Evolutionary conservation across 768 basidiomycete species (phyloP).

Genomic region (Boletellus ananas): DNA sequence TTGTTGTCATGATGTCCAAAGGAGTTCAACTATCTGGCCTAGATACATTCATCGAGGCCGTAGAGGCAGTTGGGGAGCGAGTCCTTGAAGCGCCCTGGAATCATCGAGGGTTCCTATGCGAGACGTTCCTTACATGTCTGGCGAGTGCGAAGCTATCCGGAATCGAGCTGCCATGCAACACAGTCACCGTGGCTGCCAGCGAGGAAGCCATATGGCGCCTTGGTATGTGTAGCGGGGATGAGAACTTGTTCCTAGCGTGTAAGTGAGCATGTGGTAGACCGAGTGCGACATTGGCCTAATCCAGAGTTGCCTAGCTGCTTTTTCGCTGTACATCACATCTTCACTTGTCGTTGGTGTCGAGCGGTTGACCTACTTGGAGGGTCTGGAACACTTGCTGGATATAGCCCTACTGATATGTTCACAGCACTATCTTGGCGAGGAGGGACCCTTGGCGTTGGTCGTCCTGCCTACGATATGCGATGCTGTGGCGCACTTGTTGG

Average conservation of each 20-base stretch:
- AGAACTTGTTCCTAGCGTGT: conserved; percentile 42
- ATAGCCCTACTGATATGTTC: conserved; percentile 45
- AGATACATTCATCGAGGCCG: conserved; percentile 8
- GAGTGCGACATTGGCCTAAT: not conserved
- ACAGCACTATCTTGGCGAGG: conserved; percentile 41
- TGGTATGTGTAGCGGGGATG: conserved; percentile 22
- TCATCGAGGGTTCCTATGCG: conserved; percentile 25
- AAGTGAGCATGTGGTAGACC: conserved; percentile 17
- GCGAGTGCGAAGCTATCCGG: conserved; percentile 22
- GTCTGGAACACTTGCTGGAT: conserved; percentile 45
- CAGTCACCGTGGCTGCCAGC: conserved; percentile 13
- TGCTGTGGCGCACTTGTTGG: conserved; percentile 42
- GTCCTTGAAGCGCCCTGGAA: conserved; percentile 10
- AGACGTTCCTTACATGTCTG: conserved; percentile 35
- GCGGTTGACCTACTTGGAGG: conserved; percentile 42
- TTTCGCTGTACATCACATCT: conserved; percentile 42
- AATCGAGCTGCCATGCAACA: conserved; percentile 8
- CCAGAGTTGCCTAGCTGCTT: conserved; percentile 35
- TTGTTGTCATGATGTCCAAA: conserved; percentile 20
- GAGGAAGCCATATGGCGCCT: conserved; percentile 39
- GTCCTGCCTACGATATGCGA: conserved; percentile 47
- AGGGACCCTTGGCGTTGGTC: conserved; percentile 49
- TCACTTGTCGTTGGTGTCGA: conserved; percentile 26
- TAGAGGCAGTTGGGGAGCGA: conserved; percentile 13
- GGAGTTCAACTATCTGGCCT: conserved; percentile 8